Percentiles rank a stretch among this genome's conserved stretches.
Evolutionary conservation across 2,329 filamentous ascomycete species (phyloP).

Genomic region (Penicillium sp.): DNA sequence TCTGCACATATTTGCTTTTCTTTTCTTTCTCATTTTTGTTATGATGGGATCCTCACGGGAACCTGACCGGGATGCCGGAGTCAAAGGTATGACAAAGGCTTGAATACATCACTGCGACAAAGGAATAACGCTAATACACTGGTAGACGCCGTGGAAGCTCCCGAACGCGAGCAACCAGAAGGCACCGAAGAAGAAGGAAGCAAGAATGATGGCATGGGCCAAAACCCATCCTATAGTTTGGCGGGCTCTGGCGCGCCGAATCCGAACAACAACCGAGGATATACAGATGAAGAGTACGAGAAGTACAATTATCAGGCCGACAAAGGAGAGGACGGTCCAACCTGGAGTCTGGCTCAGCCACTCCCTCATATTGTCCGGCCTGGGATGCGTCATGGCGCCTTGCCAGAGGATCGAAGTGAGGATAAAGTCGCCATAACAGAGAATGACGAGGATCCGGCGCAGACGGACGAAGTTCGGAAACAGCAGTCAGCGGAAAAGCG

Average conservation of each 20-base stretch:
- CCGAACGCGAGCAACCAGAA: slow-evolving; percentile 2
- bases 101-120: not conserved
- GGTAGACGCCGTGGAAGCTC: not conserved
- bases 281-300: slow-evolving; percentile 14
- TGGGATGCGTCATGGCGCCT: slow-evolving; percentile 42
- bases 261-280: slow-evolving; percentile 4
- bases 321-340: slow-evolving; percentile 45
- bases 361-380: slow-evolving; percentile 52
- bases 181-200: slow-evolving; percentile 16
- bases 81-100: not conserved
- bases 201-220: slow-evolving; percentile 12
- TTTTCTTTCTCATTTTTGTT: not conserved
- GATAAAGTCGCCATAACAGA: slow-evolving; percentile 2
- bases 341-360: slow-evolving; percentile 53
- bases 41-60: not conserved
- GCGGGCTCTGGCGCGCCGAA: slow-evolving; percentile 14
- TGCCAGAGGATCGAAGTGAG: slow-evolving; percentile 18
- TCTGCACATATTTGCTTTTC: not conserved
- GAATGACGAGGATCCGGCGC: not conserved
- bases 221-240: slow-evolving; percentile 14
- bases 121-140: not conserved
- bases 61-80: not conserved
- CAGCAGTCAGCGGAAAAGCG: not conserved
- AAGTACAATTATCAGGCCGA: slow-evolving; percentile 52
- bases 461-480: not conserved